A percentile compares a stretch with the other conserved stretches of the same genome.
Evolutionary conservation across 2,329 filamentous ascomycete species (phyloP).

Genomic region (Scedosporium boydii): DNA sequence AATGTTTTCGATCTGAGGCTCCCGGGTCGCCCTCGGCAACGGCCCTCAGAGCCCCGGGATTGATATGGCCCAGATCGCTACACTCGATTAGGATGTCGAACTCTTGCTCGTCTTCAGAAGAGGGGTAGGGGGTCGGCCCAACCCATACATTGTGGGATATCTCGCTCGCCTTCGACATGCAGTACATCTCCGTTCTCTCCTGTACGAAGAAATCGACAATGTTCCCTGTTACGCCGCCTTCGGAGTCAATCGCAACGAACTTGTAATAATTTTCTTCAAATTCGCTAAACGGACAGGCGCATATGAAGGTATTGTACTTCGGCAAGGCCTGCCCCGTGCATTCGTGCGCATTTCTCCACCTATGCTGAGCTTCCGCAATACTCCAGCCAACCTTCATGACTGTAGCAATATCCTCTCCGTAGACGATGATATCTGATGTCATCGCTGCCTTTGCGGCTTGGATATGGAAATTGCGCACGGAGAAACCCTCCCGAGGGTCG

Average conservation of each 20-base stretch:
- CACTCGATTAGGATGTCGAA: slow-evolving; percentile 86
- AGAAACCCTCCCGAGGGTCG: slow-evolving; percentile 85
- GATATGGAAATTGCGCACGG: slow-evolving; percentile 94
- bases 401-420: slow-evolving; percentile 61
- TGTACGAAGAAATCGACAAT: slow-evolving; percentile 84
- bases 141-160: slow-evolving; percentile 86
- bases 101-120: slow-evolving; percentile 44
- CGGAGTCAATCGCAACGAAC: slow-evolving; percentile 66
- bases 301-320: slow-evolving; percentile 78
- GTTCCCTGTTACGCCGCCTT: slow-evolving; percentile 62
- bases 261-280: slow-evolving; percentile 63
- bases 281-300: slow-evolving; percentile 51
- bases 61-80: slow-evolving; percentile 72
- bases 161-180: slow-evolving; percentile 82
- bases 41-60: slow-evolving; percentile 54
- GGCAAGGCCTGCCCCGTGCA: slow-evolving; percentile 44
- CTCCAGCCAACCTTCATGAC: slow-evolving; percentile 55
- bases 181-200: slow-evolving; percentile 86
- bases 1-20: slow-evolving; percentile 22
- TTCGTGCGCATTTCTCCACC: slow-evolving; percentile 61
- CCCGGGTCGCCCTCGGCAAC: slow-evolving; percentile 47
- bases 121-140: slow-evolving; percentile 71
- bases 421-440: slow-evolving; percentile 86
- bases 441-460: slow-evolving; percentile 81
- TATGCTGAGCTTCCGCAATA: slow-evolving; percentile 66